Base-by-base conservation (phyloP, 2,329 filamentous ascomycete species). In the Akanthomyces dipterigenus region DNA sequence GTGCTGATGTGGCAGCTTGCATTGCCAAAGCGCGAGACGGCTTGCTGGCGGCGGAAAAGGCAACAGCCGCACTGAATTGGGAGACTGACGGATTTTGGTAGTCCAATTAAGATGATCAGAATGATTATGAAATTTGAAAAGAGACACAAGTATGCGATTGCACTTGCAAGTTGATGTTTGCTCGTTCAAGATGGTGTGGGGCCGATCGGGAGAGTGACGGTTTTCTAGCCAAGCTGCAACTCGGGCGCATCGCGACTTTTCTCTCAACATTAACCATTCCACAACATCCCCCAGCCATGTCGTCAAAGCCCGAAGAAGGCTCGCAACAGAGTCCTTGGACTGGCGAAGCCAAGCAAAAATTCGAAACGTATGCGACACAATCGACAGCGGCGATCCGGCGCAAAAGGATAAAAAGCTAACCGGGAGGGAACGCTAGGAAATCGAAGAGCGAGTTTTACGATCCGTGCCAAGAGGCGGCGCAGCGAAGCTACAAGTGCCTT, bases 401-500 rank as follows among this genome's bases (percentile, higher is more conserved):
- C 31, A 34, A 34, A 34, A 34, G 7, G 31, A 34, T 9, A 34
- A 26, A 14, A 48, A 34, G 60, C 20, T 22, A 11, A 28, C 36
- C 22, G 5, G 31, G 18, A 36, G 26, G 20, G 22, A 22, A 63
- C 50, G 38, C 63, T 69, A 96, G 93, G 67, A 98, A 98, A 80
- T 83, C 82, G 60, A 85, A 88, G 70, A 96, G 92, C 80, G 88
- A 97, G 73, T 98, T 89, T 77, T 91, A 90, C 73, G 95, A 99
- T 70, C 95, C 95, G 2, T 99, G 95, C 75, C 93, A 98, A 73
- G 93, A 96, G 69, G 91, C 91, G 5, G 93, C 95, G 8, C 80
- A 88, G 67, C 84, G 84, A 70, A 97, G 93, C 75, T 87, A 97
- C 67, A 88, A 86, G 73, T 99, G 95, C 70, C 78, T 99, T 70